A percentile compares a stretch with the other conserved stretches of the same genome.
Conservation (phyloP, 2,329 filamentous ascomycete genomes). For the Penicillium sp. region DNA sequence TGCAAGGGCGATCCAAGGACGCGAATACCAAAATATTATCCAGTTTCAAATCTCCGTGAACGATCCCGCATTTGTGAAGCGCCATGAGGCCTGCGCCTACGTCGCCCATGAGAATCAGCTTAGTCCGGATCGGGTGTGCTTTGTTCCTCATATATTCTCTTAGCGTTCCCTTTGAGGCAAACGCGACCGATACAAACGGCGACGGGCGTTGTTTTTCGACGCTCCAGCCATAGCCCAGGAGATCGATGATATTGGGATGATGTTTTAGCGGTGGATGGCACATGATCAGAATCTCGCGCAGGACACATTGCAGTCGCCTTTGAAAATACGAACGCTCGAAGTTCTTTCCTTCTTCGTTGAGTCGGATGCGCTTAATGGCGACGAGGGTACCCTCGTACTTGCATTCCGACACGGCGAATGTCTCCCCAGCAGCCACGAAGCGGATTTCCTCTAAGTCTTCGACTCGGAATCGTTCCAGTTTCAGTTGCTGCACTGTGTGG, state of each 20-base stretch:
- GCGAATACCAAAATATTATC: conserved; percentile 33
- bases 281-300: conserved; percentile 24
- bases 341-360: conserved; percentile 1
- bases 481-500: conserved; percentile 15
- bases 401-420: conserved; percentile 13
- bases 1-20: conserved; percentile 13
- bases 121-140: conserved; percentile 7
- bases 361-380: conserved; percentile 16
- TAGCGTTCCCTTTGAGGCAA: conserved; percentile 24
- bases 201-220: conserved; percentile 18
- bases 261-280: conserved; percentile 21
- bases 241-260: conserved; percentile 27
- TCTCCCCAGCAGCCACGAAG: conserved; percentile 13
- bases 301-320: conserved; percentile 18
- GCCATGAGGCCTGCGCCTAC: conserved; percentile 29
- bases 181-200: conserved; percentile 28
- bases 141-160: conserved; percentile 13
- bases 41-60: conserved; percentile 34
- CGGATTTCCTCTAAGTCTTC: conserved; percentile 8
- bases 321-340: conserved; percentile 14
- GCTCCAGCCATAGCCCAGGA: conserved; percentile 26
- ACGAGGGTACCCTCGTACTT: conserved; percentile 10
- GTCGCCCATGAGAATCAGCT: conserved; percentile 27
- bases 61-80: conserved; percentile 32
- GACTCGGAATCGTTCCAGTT: conserved; percentile 5